phyloP scores from a whole-genome alignment of 2,329 filamentous ascomycete genomes.

The Beauveria rudraprayagi region DNA sequence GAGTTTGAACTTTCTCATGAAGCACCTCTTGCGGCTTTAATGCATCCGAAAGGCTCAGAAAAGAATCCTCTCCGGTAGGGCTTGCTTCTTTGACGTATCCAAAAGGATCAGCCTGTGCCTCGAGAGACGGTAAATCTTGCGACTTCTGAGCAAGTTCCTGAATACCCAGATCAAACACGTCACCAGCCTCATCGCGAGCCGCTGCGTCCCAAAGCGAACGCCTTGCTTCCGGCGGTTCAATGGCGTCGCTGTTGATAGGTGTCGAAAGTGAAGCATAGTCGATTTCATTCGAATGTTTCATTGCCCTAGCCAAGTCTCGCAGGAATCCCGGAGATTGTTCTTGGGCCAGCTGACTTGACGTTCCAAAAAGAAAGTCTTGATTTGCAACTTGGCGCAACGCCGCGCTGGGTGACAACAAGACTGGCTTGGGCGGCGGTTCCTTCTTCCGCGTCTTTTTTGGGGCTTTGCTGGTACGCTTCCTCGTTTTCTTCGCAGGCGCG shows the following conservation, averaged over 20 bases:
- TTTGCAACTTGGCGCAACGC: conserved; percentile 57
- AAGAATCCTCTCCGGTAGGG: conserved; percentile 15
- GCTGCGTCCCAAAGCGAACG: conserved; percentile 61
- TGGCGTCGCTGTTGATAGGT: conserved; percentile 29
- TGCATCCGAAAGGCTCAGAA: conserved; percentile 19
- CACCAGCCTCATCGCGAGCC: conserved; percentile 57
- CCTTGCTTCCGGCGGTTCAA: conserved; percentile 24
- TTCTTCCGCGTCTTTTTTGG: conserved; percentile 28
- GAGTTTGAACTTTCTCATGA: too few species aligned
- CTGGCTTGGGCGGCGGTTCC: conserved; percentile 35
- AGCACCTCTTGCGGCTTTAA: conserved; percentile 12
- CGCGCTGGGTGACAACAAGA: conserved; percentile 59
- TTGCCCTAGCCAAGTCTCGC: conserved; percentile 52
- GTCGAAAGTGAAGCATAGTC: conserved; percentile 33
- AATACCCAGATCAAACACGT: conserved; percentile 54
- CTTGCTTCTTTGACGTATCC: conserved; percentile 24
- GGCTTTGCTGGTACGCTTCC: conserved; percentile 27
- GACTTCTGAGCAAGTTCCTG: conserved; percentile 47
- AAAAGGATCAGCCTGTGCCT: conserved; percentile 28
- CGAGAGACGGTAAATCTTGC: conserved; percentile 19
- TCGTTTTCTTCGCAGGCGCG: conserved; percentile 5
- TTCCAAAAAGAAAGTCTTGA: conserved; percentile 78
- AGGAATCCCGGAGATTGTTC: conserved; percentile 63
- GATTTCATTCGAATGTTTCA: conserved; percentile 47
- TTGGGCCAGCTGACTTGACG: conserved; percentile 70